Evolutionary conservation across 2,329 filamentous ascomycete genomes (phyloP).

Genomic region (Trichoderma atrobrunneum): DNA sequence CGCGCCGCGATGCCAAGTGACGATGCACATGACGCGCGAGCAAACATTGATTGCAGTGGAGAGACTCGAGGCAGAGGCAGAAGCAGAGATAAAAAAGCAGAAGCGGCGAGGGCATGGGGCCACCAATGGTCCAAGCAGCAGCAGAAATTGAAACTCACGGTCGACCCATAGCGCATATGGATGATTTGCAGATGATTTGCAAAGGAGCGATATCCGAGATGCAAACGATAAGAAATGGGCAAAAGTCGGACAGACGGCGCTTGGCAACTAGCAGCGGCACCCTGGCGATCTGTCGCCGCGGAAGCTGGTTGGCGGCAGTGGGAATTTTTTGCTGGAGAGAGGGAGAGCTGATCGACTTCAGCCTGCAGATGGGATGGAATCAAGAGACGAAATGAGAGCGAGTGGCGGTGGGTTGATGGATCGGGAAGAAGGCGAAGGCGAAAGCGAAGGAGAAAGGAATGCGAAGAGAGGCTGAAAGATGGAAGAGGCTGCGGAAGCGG

Average conservation of each 20-base stretch:
- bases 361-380: background rate
- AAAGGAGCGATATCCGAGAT: background rate
- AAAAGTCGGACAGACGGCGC: background rate
- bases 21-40: background rate
- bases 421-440: background rate
- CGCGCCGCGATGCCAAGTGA: background rate
- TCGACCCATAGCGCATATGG: constrained; percentile 17
- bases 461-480: background rate
- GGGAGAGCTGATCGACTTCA: background rate
- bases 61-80: background rate
- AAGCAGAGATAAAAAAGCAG: background rate
- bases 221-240: background rate
- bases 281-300: background rate
- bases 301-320: background rate
- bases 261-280: background rate
- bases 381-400: background rate
- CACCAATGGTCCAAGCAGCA: background rate
- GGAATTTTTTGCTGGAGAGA: background rate
- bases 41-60: background rate
- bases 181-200: background rate
- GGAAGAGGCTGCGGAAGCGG: constrained; percentile 10
- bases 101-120: background rate
- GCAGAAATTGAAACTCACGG: constrained; percentile 16
- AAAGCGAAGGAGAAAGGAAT: background rate
- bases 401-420: constrained; percentile 7